Evolutionary conservation across 2,329 filamentous ascomycete species (phyloP), one percentile per base, ranked within the genome.

Genomic region (Neoascochyta sp.): DNA sequence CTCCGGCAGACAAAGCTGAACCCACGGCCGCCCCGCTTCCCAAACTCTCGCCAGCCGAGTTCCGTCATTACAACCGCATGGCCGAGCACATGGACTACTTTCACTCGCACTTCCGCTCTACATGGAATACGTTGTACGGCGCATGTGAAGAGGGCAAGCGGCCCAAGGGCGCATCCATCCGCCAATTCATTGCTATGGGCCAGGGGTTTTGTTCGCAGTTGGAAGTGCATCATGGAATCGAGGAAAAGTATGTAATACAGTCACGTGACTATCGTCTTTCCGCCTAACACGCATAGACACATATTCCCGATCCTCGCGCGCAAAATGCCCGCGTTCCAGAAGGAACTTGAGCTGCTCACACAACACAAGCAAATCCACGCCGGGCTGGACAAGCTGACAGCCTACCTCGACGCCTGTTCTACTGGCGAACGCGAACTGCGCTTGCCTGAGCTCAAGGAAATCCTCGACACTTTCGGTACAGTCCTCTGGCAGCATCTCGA

Each of bases 401-500:
- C 65, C 11, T 92, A 90, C 59, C 60, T 93, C 9, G 57, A 68
- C 17, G 66, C 63, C 24, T 87, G 83, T 32, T 70, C 67, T 39
- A 64, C 58, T 9, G 78, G 86, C 1, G 81, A 88, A 67, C 67
- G 58, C 38, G 75, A 80, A 44, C 42, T 80, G 48, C 59, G 70
- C 27, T 47, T 76, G 50, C 54, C 60, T 4, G 76, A 78, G 51
- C 58, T 95, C 59, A 82, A 80, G 66, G 68, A 62, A 19, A 73
- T 85, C 51, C 80, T 94, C 79, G 84, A 93, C 60, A 62, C 62
- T 4, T 95, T 89, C 76, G 84, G 84, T 8, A 69, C 70, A 7
- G 84, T 94, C 41, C 60, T 95, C 27, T 90, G 86, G 84, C 69
- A 67, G 52, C 88, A 95, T 70, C 66, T 95, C 38, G 85, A 92